Evolutionary conservation across 345 rosid species (phyloP).

Genomic region (Boechera stricta): DNA sequence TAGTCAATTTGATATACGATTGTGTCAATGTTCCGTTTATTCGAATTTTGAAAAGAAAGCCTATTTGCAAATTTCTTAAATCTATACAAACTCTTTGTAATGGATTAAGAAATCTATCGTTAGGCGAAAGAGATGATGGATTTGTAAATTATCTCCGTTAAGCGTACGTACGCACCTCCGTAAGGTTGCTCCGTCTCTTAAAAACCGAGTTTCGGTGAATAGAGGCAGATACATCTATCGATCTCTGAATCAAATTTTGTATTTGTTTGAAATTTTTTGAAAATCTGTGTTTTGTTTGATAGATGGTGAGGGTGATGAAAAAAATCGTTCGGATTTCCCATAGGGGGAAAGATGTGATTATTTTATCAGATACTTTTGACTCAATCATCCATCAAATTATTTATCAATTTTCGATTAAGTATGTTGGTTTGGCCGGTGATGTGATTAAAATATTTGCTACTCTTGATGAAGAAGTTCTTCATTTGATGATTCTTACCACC

Average conservation of each 20-base stretch:
- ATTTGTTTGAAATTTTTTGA: neutral
- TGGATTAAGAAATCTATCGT: conserved; percentile 38
- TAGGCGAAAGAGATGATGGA: conserved; percentile 41
- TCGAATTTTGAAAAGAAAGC: too few species aligned
- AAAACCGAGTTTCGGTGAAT: neutral
- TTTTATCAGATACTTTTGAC: conserved; percentile 45
- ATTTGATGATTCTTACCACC: conserved; percentile 46
- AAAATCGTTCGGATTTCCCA: conserved; percentile 37
- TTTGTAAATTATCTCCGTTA: neutral
- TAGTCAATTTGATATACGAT: too few species aligned
- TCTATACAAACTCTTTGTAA: neutral
- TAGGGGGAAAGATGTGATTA: conserved; percentile 4
- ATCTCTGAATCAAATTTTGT: neutral
- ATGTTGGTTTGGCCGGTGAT: conserved; percentile 37
- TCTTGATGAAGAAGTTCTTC: conserved; percentile 44
- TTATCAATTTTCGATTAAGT: neutral
- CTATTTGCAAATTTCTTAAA: conserved; percentile 34
- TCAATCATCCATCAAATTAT: neutral
- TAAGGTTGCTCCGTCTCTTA: conserved; percentile 16
- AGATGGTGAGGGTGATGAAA: conserved; percentile 46
- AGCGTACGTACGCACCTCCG: conserved; percentile 6
- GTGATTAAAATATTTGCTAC: conserved; percentile 44
- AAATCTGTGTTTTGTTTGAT: neutral
- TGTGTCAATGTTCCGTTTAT: too few species aligned
- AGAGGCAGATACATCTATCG: conserved; percentile 25